Conservation (phyloP, 2,329 filamentous ascomycete species). For the Mycosphaerella arachidis region DNA sequence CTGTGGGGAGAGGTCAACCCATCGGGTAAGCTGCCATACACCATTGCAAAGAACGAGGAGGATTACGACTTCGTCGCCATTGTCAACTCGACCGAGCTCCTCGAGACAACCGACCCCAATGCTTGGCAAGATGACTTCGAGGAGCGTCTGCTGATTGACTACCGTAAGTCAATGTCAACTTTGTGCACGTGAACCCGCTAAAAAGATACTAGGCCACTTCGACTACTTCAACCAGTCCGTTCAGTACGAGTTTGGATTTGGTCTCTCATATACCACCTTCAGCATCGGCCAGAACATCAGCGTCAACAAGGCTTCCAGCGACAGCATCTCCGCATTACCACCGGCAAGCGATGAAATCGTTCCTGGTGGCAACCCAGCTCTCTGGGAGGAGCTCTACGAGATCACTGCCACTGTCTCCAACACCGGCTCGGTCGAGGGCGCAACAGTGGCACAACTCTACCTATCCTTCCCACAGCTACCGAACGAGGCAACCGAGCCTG, state of each 20-base stretch:
- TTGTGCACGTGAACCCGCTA: neutral
- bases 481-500: conserved; percentile 32
- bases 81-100: conserved; percentile 36
- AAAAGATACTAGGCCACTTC: conserved; percentile 36
- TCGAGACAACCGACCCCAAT: conserved; percentile 33
- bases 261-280: conserved; percentile 30
- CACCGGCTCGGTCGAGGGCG: conserved; percentile 49
- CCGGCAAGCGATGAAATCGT: conserved; percentile 13
- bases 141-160: conserved; percentile 53
- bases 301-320: conserved; percentile 6
- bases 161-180: conserved; percentile 32
- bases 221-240: conserved; percentile 37
- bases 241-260: conserved; percentile 30
- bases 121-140: conserved; percentile 49
- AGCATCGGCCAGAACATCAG: conserved; percentile 12
- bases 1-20: conserved; percentile 31
- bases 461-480: conserved; percentile 38
- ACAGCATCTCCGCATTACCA: conserved; percentile 16
- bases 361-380: conserved; percentile 32
- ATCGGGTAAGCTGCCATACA: conserved; percentile 29
- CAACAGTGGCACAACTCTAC: conserved; percentile 55
- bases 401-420: conserved; percentile 60
- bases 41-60: conserved; percentile 24
- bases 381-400: conserved; percentile 59
- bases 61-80: conserved; percentile 34